Percentiles rank a stretch among this genome's conserved stretches.
Conservation (phyloP, 1,284 basidiomycete species). For the Malassezia slooffiae region DNA sequence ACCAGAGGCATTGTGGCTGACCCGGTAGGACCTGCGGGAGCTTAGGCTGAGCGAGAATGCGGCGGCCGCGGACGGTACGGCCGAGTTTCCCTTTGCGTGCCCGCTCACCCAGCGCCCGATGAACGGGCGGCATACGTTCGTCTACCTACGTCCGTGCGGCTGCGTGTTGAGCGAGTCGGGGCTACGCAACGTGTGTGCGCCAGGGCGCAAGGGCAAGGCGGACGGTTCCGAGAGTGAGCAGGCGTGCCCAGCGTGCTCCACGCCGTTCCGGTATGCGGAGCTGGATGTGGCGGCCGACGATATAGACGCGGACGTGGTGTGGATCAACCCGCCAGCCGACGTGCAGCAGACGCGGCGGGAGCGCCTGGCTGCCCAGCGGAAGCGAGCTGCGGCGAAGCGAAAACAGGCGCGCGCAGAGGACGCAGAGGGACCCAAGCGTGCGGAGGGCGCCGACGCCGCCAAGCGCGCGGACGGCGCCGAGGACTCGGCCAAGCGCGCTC, state of each 20-base stretch:
- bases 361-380: constrained; percentile 14
- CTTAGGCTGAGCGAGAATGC: constrained; percentile 25
- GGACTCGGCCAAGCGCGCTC: too few species aligned
- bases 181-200: constrained; percentile 14
- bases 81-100: constrained; percentile 31
- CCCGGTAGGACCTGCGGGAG: constrained; percentile 20
- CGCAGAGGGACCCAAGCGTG: not conserved
- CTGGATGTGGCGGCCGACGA: constrained; percentile 18
- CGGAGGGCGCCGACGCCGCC: not conserved
- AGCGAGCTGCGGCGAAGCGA: not conserved
- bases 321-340: constrained; percentile 21
- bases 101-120: constrained; percentile 35
- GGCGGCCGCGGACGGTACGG: constrained; percentile 1
- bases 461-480: not conserved
- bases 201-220: not conserved
- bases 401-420: constrained; percentile 1
- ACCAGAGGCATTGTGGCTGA: too few species aligned
- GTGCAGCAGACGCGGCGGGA: constrained; percentile 22
- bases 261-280: constrained; percentile 17
- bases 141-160: constrained; percentile 33
- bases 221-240: not conserved
- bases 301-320: constrained; percentile 19
- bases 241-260: constrained; percentile 29
- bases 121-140: constrained; percentile 36
- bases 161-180: constrained; percentile 36